These are phyloP conservation scores for Picea abies DNA, from an alignment of 83 land plant species.

Conservation along the genomic window DNA sequence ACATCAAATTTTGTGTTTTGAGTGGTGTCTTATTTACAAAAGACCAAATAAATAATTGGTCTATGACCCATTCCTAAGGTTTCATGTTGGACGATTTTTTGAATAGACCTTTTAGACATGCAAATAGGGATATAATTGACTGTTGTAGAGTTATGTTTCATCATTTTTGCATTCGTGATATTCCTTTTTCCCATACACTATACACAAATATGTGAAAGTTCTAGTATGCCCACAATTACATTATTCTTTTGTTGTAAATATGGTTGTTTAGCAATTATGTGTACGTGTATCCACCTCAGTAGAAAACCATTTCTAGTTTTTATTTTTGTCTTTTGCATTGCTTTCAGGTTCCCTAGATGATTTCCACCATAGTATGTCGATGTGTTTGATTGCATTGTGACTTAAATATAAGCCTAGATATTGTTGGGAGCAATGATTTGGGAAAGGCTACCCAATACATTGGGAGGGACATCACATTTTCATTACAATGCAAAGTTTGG, in stretches of 20 bases:
- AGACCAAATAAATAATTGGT: not conserved
- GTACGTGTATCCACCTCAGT: not conserved
- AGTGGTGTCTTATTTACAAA: not conserved
- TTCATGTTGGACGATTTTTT: not conserved
- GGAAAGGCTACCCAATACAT: conserved; percentile 36
- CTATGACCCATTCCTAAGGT: not conserved
- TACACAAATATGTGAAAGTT: not conserved
- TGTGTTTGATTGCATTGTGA: not conserved
- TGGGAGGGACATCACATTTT: conserved; percentile 30
- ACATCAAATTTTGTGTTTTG: not conserved
- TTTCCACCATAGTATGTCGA: not conserved
- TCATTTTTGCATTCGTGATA: too few species aligned
- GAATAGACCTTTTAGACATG: not conserved
- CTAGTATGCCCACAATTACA: not conserved
- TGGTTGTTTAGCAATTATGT: not conserved
- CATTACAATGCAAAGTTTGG: conserved; percentile 54
- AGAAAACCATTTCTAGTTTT: not conserved
- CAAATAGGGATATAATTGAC: not conserved
- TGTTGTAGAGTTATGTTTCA: too few species aligned
- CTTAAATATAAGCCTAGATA: conserved; percentile 48
- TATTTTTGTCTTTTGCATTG: not conserved
- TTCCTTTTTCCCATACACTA: not conserved
- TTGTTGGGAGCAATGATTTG: conserved; percentile 62
- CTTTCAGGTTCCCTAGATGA: not conserved
- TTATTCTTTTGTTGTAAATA: not conserved